Evolutionary conservation across 208 protist genomes (phyloP).

Genomic region (Giardia muris): DNA sequence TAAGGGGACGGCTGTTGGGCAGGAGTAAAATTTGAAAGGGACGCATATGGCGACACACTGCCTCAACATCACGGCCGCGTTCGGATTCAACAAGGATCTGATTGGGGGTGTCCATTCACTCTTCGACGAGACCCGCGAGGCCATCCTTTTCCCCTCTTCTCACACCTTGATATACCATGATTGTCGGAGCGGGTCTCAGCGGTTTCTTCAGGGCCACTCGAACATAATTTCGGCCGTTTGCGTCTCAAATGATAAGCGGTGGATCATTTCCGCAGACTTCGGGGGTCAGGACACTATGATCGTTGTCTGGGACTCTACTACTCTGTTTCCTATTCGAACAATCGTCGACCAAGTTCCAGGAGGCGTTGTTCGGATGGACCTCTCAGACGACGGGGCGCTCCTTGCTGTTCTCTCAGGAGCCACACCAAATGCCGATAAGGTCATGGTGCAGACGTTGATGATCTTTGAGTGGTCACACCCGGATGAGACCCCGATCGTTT

Average conservation of each 20-base stretch:
- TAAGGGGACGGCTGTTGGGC: neutral
- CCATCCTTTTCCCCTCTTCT: constrained; percentile 22
- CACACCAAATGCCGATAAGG: neutral
- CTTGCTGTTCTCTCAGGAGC: constrained; percentile 1
- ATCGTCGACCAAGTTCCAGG: neutral
- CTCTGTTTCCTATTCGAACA: constrained; percentile 6
- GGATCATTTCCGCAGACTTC: constrained; percentile 20
- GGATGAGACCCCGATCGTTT: neutral
- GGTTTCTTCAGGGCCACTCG: constrained; percentile 15
- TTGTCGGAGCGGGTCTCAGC: neutral
- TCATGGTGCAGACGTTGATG: neutral
- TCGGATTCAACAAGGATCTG: constrained; percentile 20
- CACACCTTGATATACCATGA: constrained; percentile 21
- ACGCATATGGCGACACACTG: constrained; percentile 14
- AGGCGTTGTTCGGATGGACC: neutral
- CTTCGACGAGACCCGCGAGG: constrained; percentile 23
- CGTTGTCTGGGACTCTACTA: neutral
- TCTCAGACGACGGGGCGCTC: constrained; percentile 20
- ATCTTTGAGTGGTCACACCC: constrained; percentile 19
- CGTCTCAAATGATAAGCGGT: constrained; percentile 22
- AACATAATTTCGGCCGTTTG: neutral
- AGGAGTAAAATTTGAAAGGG: neutral
- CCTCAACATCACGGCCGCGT: constrained; percentile 22
- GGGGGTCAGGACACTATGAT: neutral
- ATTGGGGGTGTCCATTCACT: constrained; percentile 15